Base-by-base conservation (phyloP, 129 eudicot species). In the Logfia minima region DNA sequence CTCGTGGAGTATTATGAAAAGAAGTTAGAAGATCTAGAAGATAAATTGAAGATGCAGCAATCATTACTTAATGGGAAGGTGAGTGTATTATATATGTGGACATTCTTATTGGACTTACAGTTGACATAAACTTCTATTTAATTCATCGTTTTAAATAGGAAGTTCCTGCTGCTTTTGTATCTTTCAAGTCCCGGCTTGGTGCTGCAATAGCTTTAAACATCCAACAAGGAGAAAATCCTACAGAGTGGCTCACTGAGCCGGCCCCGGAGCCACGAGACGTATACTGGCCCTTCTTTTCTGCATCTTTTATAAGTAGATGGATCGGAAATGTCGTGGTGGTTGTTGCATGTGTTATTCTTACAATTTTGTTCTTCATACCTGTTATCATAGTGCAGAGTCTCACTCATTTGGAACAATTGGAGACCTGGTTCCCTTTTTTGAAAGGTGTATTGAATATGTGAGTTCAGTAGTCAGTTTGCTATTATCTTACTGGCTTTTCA, bases 181-280 rank as follows among this genome's bases (percentile, higher is more conserved):
- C 88, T 74, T 90, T 93, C 86, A 91, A 89, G 84, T 75, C 98
- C 68, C 93, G 98, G 39, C 87, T 88, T 77, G 87, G 84, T 70
- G 96, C 97, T 58, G 86, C 91, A 69, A 34, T 78, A 68, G 90
- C 81, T 69, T 79, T 88, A 66, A 81, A 87, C 26, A 78, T 91
- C 59, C 92, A 81, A 83, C 98, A 90, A 86, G 96, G 91, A 56
- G 77, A 82, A 28, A 86, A 90, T 51, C 98, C 98, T 60, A 93
- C 92, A 35, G 87, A 90, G 83, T 93, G 98, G 98, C 79, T 87
- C 29, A 87, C 96, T 53, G 96, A 89, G 85, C 79, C 35, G 73
- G 98, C 97, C 78, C 98, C 98, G 8, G 93, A 89, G 78, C 96
- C 96, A 37, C 85, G 79, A 23, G 97, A 93, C 61, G 86, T 93